Evolutionary conservation across 2,329 filamentous ascomycete species (phyloP).

Genomic region (Alternaria sp.): DNA sequence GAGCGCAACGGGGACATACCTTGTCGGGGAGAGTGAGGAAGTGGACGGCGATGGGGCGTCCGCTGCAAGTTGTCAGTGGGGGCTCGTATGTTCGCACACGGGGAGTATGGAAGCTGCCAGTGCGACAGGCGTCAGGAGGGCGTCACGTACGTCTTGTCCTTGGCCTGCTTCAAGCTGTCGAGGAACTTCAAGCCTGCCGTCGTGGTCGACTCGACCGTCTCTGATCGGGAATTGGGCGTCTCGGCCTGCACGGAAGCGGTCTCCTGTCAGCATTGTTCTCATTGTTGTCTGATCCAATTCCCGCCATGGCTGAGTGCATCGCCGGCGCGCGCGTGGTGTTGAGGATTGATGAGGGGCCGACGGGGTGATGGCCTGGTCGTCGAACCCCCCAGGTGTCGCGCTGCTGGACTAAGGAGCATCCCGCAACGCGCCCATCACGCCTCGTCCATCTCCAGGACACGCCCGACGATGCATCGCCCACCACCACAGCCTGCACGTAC

Average conservation of each 20-base stretch:
- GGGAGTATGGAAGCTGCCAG: not conserved
- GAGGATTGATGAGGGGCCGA: constrained; percentile 34
- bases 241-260: constrained; percentile 34
- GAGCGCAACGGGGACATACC: constrained; percentile 43
- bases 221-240: constrained; percentile 42
- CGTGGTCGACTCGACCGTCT: constrained; percentile 72
- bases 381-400: constrained; percentile 45
- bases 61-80: constrained; percentile 51
- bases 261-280: constrained; percentile 34
- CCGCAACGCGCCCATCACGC: constrained; percentile 36
- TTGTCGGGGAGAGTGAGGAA: constrained; percentile 74
- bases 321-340: constrained; percentile 36
- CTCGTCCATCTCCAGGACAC: constrained; percentile 24
- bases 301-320: constrained; percentile 17
- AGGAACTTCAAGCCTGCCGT: constrained; percentile 75
- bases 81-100: not conserved
- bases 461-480: constrained; percentile 29
- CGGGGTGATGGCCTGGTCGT: constrained; percentile 38
- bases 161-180: constrained; percentile 74
- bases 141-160: constrained; percentile 77
- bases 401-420: constrained; percentile 34
- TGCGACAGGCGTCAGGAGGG: not conserved
- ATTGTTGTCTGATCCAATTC: not conserved
- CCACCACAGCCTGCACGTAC: constrained; percentile 55
- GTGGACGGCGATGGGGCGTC: constrained; percentile 74